Evolutionary conservation across 2,329 filamentous ascomycete genomes (phyloP).

Genomic region (Aspergillus pseudoglaucus): DNA sequence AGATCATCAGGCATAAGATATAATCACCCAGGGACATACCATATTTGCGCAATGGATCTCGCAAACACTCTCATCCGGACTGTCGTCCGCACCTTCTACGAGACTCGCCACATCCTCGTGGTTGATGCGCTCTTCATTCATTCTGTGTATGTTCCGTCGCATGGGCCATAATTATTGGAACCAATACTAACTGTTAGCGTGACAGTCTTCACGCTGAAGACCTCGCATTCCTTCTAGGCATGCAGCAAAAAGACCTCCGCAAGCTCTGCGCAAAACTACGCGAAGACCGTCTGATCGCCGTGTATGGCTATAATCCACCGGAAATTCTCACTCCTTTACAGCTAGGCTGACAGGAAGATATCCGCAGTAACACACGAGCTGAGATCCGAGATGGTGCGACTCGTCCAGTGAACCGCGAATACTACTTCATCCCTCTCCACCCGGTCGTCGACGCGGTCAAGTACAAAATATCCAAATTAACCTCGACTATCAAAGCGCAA

Average conservation of each 20-base stretch:
- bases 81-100: constrained; percentile 78
- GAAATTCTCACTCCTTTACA: neutral
- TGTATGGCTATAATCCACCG: constrained; percentile 48
- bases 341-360: constrained; percentile 10
- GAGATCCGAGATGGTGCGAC: constrained; percentile 76
- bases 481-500: constrained; percentile 79
- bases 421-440: constrained; percentile 95
- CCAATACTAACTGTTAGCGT: constrained; percentile 3
- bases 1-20: too few species aligned
- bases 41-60: constrained; percentile 49
- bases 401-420: constrained; percentile 77
- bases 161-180: too few species aligned
- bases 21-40: neutral
- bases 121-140: constrained; percentile 73
- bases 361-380: constrained; percentile 59
- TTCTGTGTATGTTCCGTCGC: constrained; percentile 50
- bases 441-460: constrained; percentile 95
- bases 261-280: constrained; percentile 78
- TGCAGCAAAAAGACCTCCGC: constrained; percentile 86
- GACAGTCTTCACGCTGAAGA: constrained; percentile 74
- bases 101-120: constrained; percentile 74
- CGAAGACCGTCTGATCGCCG: constrained; percentile 77
- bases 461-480: constrained; percentile 81
- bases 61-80: constrained; percentile 77
- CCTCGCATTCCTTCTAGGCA: constrained; percentile 75